Conservation (phyloP, 768 basidiomycete genomes). For the Hericium erinaceus region DNA sequence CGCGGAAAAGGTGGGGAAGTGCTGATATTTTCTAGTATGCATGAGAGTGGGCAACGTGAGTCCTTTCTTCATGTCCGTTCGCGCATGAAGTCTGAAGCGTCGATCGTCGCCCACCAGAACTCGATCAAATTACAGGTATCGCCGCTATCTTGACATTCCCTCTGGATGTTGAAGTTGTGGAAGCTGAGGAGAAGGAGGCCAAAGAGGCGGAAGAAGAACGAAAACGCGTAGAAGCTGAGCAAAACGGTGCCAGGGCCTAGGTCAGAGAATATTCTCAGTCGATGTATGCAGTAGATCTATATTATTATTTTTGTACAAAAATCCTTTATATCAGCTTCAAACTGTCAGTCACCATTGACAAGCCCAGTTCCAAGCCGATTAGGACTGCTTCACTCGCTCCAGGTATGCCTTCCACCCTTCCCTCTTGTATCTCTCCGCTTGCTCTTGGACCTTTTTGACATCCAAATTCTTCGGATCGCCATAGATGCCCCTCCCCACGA, state of each 20-base stretch:
- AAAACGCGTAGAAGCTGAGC: background rate
- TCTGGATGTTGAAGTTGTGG: slow-evolving; percentile 89
- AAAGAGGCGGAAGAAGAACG: slow-evolving; percentile 29
- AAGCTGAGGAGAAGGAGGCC: slow-evolving; percentile 81
- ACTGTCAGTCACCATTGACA: background rate
- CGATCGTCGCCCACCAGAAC: slow-evolving; percentile 40
- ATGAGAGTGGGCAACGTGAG: slow-evolving; percentile 96
- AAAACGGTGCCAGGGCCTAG: background rate
- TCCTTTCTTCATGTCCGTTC: slow-evolving; percentile 5
- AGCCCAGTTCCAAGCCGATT: background rate
- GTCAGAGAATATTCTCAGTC: background rate
- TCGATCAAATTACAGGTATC: slow-evolving; percentile 92
- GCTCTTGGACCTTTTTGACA: slow-evolving; percentile 42
- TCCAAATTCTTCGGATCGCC: slow-evolving; percentile 43
- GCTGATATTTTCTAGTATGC: slow-evolving; percentile 98
- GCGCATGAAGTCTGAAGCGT: background rate
- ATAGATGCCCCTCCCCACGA: slow-evolving; percentile 93
- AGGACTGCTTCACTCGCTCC: slow-evolving; percentile 19
- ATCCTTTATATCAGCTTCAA: background rate
- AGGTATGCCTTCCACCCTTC: slow-evolving; percentile 93
- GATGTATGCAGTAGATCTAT: background rate
- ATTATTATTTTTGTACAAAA: background rate
- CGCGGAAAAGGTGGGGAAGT: slow-evolving; percentile 86
- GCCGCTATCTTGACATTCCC: slow-evolving; percentile 96
- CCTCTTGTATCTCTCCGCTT: slow-evolving; percentile 75